These are phyloP conservation scores for Hericium coralloides DNA, from an alignment of 768 basidiomycete genomes.

Conservation along the genomic window DNA sequence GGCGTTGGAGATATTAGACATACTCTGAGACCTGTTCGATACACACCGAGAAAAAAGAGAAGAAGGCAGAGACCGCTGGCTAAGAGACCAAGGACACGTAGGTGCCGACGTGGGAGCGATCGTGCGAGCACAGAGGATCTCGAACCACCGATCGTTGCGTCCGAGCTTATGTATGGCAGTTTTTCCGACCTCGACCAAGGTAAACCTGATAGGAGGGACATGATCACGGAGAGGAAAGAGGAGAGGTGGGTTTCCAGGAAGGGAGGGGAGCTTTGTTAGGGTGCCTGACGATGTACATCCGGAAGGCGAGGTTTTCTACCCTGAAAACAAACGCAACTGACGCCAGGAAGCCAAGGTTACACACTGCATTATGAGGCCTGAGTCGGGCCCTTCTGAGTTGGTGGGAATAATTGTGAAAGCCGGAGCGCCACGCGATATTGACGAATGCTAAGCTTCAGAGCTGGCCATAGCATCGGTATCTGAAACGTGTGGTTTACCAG, in stretches of 20 bases:
- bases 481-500: too few species aligned
- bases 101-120: not conserved
- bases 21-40: not conserved
- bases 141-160: not conserved
- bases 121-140: not conserved
- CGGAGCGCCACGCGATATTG: too few species aligned
- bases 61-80: not conserved
- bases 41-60: not conserved
- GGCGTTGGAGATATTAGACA: not conserved
- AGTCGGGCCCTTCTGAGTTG: too few species aligned
- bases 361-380: too few species aligned
- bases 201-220: not conserved
- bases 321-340: too few species aligned
- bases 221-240: not conserved
- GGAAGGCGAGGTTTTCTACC: too few species aligned
- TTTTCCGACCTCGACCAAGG: not conserved
- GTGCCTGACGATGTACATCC: conserved; percentile 13
- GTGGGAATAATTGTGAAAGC: too few species aligned
- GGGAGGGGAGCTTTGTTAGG: not conserved
- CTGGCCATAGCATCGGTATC: too few species aligned
- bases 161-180: not conserved
- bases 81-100: not conserved
- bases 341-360: too few species aligned
- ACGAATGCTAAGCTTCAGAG: too few species aligned
- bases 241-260: not conserved